Conservation (phyloP, 345 rosid species). For the Syzygium grande region DNA sequence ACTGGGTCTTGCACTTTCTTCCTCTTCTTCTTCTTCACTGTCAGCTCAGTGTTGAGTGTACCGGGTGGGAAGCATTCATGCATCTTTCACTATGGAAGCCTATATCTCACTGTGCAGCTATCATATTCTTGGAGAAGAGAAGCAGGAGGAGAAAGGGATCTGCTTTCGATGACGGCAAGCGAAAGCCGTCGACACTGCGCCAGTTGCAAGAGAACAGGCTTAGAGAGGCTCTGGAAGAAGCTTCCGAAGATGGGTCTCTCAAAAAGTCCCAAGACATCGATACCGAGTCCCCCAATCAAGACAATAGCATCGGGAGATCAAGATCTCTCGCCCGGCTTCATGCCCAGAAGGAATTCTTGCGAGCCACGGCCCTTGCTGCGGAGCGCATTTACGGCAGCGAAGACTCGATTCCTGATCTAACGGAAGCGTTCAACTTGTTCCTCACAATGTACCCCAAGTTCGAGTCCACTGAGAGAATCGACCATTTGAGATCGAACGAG, state of each 20-base stretch:
- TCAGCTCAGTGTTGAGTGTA: neutral
- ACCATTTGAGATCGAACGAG: slow-evolving; percentile 57
- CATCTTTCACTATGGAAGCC: slow-evolving; percentile 84
- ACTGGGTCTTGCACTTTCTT: slow-evolving; percentile 1
- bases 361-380: slow-evolving; percentile 69
- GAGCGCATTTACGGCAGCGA: slow-evolving; percentile 37
- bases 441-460: slow-evolving; percentile 78
- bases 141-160: slow-evolving; percentile 47
- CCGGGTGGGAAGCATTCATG: slow-evolving; percentile 1
- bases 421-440: slow-evolving; percentile 63
- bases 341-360: slow-evolving; percentile 72
- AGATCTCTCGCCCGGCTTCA: slow-evolving; percentile 81
- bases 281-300: slow-evolving; percentile 28
- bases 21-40: neutral
- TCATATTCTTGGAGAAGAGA: slow-evolving; percentile 57
- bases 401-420: slow-evolving; percentile 49
- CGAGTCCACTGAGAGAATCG: slow-evolving; percentile 57
- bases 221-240: slow-evolving; percentile 82
- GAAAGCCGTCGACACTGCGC: slow-evolving; percentile 44
- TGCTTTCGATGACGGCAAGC: slow-evolving; percentile 33
- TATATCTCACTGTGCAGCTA: slow-evolving; percentile 68
- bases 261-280: slow-evolving; percentile 66
- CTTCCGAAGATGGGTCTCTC: slow-evolving; percentile 79
- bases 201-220: slow-evolving; percentile 70
- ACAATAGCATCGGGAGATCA: slow-evolving; percentile 51